Base-by-base conservation (phyloP, 805 yeast genomes). In the Candida ponderosae region DNA sequence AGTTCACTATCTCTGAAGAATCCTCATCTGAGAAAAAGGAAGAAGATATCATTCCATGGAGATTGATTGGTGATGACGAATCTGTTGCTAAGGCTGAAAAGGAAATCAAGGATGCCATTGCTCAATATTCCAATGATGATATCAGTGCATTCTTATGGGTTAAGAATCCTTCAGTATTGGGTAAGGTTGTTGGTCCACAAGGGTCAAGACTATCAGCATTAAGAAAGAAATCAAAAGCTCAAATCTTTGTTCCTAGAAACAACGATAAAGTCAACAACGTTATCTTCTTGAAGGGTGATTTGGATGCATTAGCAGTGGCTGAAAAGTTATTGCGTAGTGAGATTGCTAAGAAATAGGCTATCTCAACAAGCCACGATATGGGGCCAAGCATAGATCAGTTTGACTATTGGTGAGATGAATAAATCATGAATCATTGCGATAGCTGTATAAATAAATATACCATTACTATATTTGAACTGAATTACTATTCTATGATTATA, bases 141-240 rank as follows among this genome's bases (percentile, higher is more conserved):
- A 50, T 62, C 31, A 65, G 63, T 34, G 93, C 79, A 13, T 84
- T 76, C 73, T 60, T 82, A 42, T 81, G 81, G 71, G 60, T 76
- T 29, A 59, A 72, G 31, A 68, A 74, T 40, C 60, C 76, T 13
- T 53, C 60, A 20, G 54, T 56, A 32, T 81, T 82, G 57, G 72
- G 81, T 40, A 73, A 68, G 54, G 66, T 86, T 37, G 74, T 87
- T 44, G 96, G 96, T 8, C 77, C 86, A 14, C 80, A 75, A 47
- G 96, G 96, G 33, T 60, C 77, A 27, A 76, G 73, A 43, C 66
- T 86, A 53, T 76, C 71, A 50, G 62, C 63, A 45, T 69, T 85
- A 41, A 77, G 93, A 63, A 63, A 64, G 20, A 63, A 68, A 40
- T 65, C 82, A 17, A 75, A 73, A 16, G 68, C 81, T 29, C 67